A percentile compares a stretch with the other conserved stretches of the same genome.
These are phyloP conservation scores for Arabis hirsuta DNA, from an alignment of 345 rosid species.

Conservation along the genomic window DNA sequence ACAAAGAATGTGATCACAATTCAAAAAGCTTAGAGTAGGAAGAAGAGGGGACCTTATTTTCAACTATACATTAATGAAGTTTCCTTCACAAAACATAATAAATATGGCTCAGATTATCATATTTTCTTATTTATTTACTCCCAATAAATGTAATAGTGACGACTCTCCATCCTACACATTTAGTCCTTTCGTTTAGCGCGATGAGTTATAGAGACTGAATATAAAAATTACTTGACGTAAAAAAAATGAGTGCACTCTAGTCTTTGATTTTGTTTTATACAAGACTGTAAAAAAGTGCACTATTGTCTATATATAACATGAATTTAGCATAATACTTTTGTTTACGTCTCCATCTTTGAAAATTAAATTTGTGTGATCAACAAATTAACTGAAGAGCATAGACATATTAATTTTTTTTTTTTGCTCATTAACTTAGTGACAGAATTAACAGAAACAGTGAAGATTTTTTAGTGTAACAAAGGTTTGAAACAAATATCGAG, in stretches of 20 bases:
- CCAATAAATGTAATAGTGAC: slow-evolving; percentile 41
- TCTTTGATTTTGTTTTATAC: background rate
- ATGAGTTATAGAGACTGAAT: background rate
- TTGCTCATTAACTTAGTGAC: too few relatives aligned
- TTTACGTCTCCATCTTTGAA: background rate
- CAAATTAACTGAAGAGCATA: background rate
- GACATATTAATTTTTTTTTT: too few relatives aligned
- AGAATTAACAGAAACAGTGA: too few relatives aligned
- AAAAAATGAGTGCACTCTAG: background rate
- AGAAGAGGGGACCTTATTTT: slow-evolving; percentile 30
- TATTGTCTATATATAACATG: background rate
- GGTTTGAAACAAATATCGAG: too few relatives aligned
- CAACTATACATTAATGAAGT: slow-evolving; percentile 26
- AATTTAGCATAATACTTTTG: background rate
- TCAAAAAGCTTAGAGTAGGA: slow-evolving; percentile 23
- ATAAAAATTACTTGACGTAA: background rate
- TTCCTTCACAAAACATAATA: slow-evolving; percentile 31
- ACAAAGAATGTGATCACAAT: slow-evolving; percentile 8
- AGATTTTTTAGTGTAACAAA: too few relatives aligned
- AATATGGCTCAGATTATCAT: slow-evolving; percentile 34
- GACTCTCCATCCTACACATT: slow-evolving; percentile 32
- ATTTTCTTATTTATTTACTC: slow-evolving; percentile 35
- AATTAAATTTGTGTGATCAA: background rate
- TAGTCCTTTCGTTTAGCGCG: slow-evolving; percentile 27
- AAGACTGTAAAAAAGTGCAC: background rate